phyloP scores from a whole-genome alignment of 1,284 basidiomycete species.

The Xerocomus minutiporus region DNA sequence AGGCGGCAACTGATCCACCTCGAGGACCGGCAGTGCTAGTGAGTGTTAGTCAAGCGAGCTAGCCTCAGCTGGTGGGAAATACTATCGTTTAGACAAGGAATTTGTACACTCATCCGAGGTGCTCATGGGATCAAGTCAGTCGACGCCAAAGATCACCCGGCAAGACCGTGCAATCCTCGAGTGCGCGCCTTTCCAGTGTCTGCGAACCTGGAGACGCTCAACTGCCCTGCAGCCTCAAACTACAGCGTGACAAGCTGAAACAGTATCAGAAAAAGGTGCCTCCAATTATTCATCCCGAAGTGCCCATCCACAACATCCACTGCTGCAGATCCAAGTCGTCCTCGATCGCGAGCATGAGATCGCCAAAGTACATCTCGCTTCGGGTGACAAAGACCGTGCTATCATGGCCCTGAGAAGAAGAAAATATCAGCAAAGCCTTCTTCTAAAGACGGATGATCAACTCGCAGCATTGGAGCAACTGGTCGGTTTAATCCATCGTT shows the following conservation, averaged over 20 bases:
- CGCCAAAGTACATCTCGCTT: constrained; percentile 76
- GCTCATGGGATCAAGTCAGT: constrained; percentile 69
- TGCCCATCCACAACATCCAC: background rate
- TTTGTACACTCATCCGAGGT: background rate
- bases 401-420: constrained; percentile 80
- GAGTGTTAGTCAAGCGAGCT: constrained; percentile 1
- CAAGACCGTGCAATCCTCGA: constrained; percentile 94
- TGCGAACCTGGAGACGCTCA: constrained; percentile 20
- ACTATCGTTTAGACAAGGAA: background rate
- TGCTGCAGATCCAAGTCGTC: constrained; percentile 74
- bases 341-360: constrained; percentile 87
- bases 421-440: constrained; percentile 90
- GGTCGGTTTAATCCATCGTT: constrained; percentile 44
- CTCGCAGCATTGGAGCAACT: constrained; percentile 87
- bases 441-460: constrained; percentile 87
- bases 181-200: constrained; percentile 47
- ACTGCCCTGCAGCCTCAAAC: constrained; percentile 62
- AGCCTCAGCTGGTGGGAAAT: constrained; percentile 21
- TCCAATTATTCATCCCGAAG: constrained; percentile 1
- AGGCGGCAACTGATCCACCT: constrained; percentile 7
- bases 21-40: constrained; percentile 7
- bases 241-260: constrained; percentile 92
- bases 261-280: constrained; percentile 92
- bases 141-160: constrained; percentile 83
- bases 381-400: constrained; percentile 84